These are phyloP conservation scores for Physocladia obscura DNA, from an alignment of 192 early-diverging fungal species.

Conservation along the genomic window DNA sequence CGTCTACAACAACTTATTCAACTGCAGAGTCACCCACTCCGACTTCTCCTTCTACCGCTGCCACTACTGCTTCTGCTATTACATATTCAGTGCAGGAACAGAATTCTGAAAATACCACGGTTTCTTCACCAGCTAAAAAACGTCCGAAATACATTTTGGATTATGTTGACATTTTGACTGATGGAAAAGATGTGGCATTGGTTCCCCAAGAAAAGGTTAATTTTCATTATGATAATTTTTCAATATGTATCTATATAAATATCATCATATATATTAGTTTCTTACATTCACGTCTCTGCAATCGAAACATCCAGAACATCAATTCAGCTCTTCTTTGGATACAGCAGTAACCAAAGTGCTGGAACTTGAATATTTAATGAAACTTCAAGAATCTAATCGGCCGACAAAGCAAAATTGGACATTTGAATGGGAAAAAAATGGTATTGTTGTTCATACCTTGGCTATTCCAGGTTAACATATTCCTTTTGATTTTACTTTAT, in stretches of 20 bases:
- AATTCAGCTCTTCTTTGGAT: background rate
- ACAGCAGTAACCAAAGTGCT: background rate
- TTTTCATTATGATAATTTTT: background rate
- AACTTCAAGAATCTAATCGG: background rate
- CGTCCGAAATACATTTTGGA: background rate
- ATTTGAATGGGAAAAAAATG: background rate
- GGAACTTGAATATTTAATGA: background rate
- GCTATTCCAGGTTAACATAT: background rate
- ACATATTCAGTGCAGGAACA: background rate
- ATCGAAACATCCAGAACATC: background rate
- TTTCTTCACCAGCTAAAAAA: background rate
- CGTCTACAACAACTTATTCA: too few relatives aligned
- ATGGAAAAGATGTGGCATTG: background rate
- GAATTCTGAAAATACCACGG: background rate
- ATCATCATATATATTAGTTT: background rate
- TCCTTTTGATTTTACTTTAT: background rate
- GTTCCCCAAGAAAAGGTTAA: background rate
- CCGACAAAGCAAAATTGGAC: background rate
- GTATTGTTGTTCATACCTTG: constrained; percentile 7
- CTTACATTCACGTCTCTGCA: background rate
- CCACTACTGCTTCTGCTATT: too few relatives aligned
- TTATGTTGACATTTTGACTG: background rate
- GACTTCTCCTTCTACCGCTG: too few relatives aligned
- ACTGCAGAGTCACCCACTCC: too few relatives aligned
- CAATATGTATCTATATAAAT: background rate